Evolutionary conservation across 2,329 filamentous ascomycete genomes (phyloP), one percentile per base, ranked within the genome.

Genomic region (Colletotrichum sp.): DNA sequence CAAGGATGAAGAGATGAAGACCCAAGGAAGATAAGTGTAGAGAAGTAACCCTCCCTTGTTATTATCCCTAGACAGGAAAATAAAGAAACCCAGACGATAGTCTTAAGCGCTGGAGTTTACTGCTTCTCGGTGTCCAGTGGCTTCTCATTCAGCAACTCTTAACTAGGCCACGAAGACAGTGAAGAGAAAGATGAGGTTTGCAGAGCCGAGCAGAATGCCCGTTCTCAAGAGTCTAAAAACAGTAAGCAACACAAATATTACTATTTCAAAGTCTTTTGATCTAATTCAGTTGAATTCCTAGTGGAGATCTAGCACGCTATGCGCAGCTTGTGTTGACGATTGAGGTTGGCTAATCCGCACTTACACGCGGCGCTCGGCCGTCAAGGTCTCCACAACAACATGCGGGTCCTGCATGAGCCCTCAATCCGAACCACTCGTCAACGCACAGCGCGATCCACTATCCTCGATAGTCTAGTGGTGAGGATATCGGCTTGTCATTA

Each of bases 171-270:
- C 8, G 8, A 10, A 43, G 36, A 10, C 16, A 18, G 16, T 0
- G 16, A 0, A 10, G 38, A 43, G 18, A 1, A 0, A 43, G 1
- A 43, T 0, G 7, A 10, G 0, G 8, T 43, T 43, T n/a, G 8
- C 16, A 3, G 7, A 43, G 38, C 18, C 0, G 38, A n/a, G 16
- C 4, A 18, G 3, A 43, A 5, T 43, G 38, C 8, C 6, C 2
- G 3, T 48, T 48, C 9, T 48, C 5, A n/a, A n/a, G 38, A 12
- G 18, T n/a, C 18, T 48, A 48, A 48, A 12, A 48, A n/a, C 3
- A 48, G 18, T n/a, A 5, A 48, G 2, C 18, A 24, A 3, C 24
- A 24, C 24, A 0, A 4, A 48, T 0, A 48, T 48, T n/a, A 16
- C 16, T 21, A 2, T 18, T 6, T 9, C 2, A 58, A 58, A 24